Percentiles rank a stretch among this genome's conserved stretches.
Evolutionary conservation across 345 rosid species (phyloP).

Genomic region (Camelina hispida): DNA sequence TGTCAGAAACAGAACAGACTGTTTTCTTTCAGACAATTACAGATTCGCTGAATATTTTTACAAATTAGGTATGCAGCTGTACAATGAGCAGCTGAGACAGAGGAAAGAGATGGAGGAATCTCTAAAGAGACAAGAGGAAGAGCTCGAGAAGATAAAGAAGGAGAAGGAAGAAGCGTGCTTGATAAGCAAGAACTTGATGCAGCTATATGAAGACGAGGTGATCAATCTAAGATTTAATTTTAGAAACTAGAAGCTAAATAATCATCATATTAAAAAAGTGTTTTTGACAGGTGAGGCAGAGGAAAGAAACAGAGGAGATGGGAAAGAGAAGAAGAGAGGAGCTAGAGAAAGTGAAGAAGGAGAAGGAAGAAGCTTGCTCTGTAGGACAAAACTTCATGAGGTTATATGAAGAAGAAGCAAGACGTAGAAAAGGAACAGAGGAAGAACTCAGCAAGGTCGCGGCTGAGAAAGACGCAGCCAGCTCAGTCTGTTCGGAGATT

Average conservation of each 20-base stretch:
- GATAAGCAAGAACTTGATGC: slow-evolving; percentile 49
- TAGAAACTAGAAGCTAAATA: not conserved
- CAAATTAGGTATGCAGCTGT: slow-evolving; percentile 40
- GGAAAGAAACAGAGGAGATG: slow-evolving; percentile 48
- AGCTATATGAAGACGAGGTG: slow-evolving; percentile 48
- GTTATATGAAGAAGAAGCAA: slow-evolving; percentile 45
- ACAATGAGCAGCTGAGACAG: slow-evolving; percentile 47
- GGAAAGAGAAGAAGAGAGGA: slow-evolving; percentile 44
- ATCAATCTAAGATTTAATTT: not conserved
- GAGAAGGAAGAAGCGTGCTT: slow-evolving; percentile 45
- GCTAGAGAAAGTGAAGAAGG: slow-evolving; percentile 44
- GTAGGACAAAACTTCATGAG: slow-evolving; percentile 44
- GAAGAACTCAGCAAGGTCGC: slow-evolving; percentile 42
- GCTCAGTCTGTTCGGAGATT: slow-evolving; percentile 47
- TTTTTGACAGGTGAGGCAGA: slow-evolving; percentile 40
- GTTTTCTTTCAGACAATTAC: slow-evolving; percentile 1
- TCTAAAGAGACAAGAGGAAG: slow-evolving; percentile 43
- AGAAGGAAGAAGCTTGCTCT: slow-evolving; percentile 53
- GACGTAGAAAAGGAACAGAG: slow-evolving; percentile 40
- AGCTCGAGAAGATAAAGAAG: slow-evolving; percentile 44
- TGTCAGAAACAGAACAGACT: slow-evolving; percentile 21
- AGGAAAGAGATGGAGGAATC: slow-evolving; percentile 49
- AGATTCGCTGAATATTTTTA: slow-evolving; percentile 3
- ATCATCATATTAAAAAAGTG: not conserved
- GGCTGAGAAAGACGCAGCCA: slow-evolving; percentile 45